These are phyloP conservation scores for Thuidium tamariscinum DNA, from an alignment of 225 moss, liverwort and hornwort species.

Conservation along the genomic window DNA sequence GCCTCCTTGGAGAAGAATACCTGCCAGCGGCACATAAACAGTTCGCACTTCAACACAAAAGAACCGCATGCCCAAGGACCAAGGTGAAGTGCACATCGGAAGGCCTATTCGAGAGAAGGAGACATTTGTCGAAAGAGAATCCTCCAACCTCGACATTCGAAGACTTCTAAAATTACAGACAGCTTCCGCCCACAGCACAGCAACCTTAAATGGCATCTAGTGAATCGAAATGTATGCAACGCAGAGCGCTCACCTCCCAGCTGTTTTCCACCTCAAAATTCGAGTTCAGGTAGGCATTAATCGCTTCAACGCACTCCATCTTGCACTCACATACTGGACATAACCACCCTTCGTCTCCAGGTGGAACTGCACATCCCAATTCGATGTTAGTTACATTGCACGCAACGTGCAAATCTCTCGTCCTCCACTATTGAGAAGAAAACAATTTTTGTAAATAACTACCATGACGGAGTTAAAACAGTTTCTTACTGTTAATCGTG, in stretches of 20 bases:
- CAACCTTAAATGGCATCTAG: not conserved
- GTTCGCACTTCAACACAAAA: not conserved
- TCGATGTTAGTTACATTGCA: not conserved
- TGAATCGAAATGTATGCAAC: not conserved
- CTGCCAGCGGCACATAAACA: slow-evolving; percentile 1
- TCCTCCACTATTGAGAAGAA: not conserved
- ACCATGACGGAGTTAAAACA: not conserved
- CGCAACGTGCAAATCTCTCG: not conserved
- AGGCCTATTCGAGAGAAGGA: not conserved
- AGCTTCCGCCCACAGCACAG: not conserved
- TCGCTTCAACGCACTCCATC: slow-evolving; percentile 71
- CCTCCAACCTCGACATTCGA: not conserved
- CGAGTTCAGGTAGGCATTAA: slow-evolving; percentile 71
- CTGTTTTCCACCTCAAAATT: slow-evolving; percentile 68
- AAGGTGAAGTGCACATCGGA: not conserved
- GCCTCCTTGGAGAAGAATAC: slow-evolving; percentile 61
- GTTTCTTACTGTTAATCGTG: slow-evolving; percentile 70
- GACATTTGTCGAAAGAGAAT: not conserved
- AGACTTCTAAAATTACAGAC: not conserved
- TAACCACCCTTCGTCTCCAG: slow-evolving; percentile 94
- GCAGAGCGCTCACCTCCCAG: slow-evolving; percentile 59
- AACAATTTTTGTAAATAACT: not conserved
- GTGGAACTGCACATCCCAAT: slow-evolving; percentile 61
- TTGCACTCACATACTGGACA: slow-evolving; percentile 93
- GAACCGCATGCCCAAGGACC: not conserved